Evolutionary conservation across 1,284 basidiomycete species (phyloP), one percentile per base, ranked within the genome.

Genomic region (Flammula alnicola): DNA sequence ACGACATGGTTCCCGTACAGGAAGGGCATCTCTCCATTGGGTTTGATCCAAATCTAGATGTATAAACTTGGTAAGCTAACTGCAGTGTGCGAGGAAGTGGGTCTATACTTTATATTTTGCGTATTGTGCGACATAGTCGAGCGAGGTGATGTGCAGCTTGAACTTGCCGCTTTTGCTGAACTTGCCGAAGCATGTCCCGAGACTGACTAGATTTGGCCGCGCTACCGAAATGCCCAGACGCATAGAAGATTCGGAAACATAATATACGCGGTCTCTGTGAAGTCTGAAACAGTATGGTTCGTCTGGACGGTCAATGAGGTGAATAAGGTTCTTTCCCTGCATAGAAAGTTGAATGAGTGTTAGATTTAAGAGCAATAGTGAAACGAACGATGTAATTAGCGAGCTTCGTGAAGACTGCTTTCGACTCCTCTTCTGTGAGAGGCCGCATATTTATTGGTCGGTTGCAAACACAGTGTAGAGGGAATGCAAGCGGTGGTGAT

Each of bases 31-130:
- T 99, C 97, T 64, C 97, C 97, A 57, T 99, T 97, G 11, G 95
- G 91, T 72, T 99, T 99, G 70, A 99, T 96, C 97, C 97, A 99
- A 29, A 98, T 85, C 95, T 97, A n/a, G n/a, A n/a, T n/a, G n/a
- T n/a, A n/a, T n/a, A n/a, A n/a, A n/a, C n/a, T n/a, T n/a, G n/a
- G n/a, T n/a, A n/a, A n/a, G n/a, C n/a, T n/a, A n/a, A n/a, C n/a
- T n/a, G n/a, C n/a, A n/a, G n/a, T n/a, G n/a, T n/a, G n/a, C n/a
- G n/a, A 26, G 11, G 25, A 26, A 40, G 5, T 48, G 39, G 40
- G 42, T 20, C 49, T 73, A 45, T 57, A 93, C 95, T 83, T 99
- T 99, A 79, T 95, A 95, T 73, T 97, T 98, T 19, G 97, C 96
- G 68, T 98, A 98, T 66, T 97, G 93, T 2, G 94, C 93, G 46